Evolutionary conservation across 495 filamentous ascomycete species (phyloP).

Genomic region (Penicillium robsamsonii): DNA sequence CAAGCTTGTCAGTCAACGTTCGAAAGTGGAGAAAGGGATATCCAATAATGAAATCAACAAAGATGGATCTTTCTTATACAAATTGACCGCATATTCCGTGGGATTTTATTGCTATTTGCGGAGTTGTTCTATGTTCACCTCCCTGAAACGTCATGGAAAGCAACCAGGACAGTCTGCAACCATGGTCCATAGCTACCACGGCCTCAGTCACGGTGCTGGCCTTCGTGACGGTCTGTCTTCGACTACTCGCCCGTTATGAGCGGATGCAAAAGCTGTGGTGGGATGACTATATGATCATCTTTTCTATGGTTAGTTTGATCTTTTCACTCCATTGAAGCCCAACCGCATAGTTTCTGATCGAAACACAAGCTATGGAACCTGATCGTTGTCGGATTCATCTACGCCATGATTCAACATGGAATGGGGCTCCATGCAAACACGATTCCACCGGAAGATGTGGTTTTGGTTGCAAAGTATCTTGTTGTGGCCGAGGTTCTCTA

Average conservation of each 20-base stretch:
- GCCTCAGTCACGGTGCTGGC: conserved; percentile 31
- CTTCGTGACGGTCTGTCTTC: conserved; percentile 32
- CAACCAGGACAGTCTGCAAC: conserved; percentile 24
- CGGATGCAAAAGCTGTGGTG: conserved; percentile 35
- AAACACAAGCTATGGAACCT: background rate
- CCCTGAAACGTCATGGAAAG: background rate
- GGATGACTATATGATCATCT: conserved; percentile 42
- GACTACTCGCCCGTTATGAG: conserved; percentile 31
- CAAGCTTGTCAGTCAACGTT: background rate
- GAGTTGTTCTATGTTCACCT: background rate
- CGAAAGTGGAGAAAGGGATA: background rate
- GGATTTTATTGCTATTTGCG: background rate
- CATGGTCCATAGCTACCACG: conserved; percentile 35
- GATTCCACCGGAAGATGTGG: background rate
- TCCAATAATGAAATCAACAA: background rate
- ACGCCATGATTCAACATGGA: background rate
- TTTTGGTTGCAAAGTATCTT: conserved; percentile 36
- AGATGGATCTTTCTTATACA: background rate
- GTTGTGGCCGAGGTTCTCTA: conserved; percentile 41
- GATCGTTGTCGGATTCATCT: background rate
- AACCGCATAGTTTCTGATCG: background rate
- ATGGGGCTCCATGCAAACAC: background rate
- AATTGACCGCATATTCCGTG: background rate
- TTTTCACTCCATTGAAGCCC: background rate
- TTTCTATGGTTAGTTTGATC: conserved; percentile 34